Evolutionary conservation across 192 early-diverging fungal genomes (phyloP).

Genomic region (Gigaspora rosea): DNA sequence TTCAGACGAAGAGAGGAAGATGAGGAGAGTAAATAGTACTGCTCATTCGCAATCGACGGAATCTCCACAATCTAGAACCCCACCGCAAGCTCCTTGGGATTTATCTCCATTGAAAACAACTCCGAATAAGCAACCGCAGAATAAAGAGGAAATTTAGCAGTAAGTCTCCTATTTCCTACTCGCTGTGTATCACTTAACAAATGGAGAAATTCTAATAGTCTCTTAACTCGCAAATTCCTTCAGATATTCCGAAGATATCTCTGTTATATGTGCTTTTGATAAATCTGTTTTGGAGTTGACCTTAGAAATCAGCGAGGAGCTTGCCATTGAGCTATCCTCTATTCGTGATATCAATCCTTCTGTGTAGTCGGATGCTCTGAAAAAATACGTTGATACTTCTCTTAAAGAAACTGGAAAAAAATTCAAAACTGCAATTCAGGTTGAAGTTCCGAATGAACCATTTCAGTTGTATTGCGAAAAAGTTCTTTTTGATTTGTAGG

Average conservation of each 20-base stretch:
- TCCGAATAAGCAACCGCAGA: not conserved
- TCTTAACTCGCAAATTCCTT: slow-evolving; percentile 6
- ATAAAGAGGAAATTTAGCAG: slow-evolving; percentile 15
- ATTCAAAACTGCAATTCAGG: slow-evolving; percentile 13
- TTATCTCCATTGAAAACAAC: slow-evolving; percentile 8
- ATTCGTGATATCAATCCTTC: slow-evolving; percentile 23
- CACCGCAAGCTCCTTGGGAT: slow-evolving; percentile 9
- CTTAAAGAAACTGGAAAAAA: slow-evolving; percentile 25
- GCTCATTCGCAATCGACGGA: not conserved
- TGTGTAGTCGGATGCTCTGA: slow-evolving; percentile 11
- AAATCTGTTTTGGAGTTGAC: slow-evolving; percentile 19
- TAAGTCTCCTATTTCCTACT: slow-evolving; percentile 9
- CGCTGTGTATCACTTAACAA: not conserved
- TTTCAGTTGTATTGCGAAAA: slow-evolving; percentile 33
- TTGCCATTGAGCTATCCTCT: slow-evolving; percentile 21
- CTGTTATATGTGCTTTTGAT: slow-evolving; percentile 19
- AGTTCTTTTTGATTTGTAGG: slow-evolving; percentile 34
- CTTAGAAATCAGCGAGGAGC: slow-evolving; percentile 30
- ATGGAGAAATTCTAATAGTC: slow-evolving; percentile 1
- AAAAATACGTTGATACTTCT: slow-evolving; percentile 15
- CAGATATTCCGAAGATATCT: slow-evolving; percentile 22
- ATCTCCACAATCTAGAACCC: slow-evolving; percentile 14
- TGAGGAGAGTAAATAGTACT: slow-evolving; percentile 19
- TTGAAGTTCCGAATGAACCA: slow-evolving; percentile 25
- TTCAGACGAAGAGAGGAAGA: slow-evolving; percentile 19